A percentile compares a stretch with the other conserved stretches of the same genome.
These are phyloP conservation scores for Medicago ruthenica DNA, from an alignment of 306 rosid genomes.

Conservation along the genomic window DNA sequence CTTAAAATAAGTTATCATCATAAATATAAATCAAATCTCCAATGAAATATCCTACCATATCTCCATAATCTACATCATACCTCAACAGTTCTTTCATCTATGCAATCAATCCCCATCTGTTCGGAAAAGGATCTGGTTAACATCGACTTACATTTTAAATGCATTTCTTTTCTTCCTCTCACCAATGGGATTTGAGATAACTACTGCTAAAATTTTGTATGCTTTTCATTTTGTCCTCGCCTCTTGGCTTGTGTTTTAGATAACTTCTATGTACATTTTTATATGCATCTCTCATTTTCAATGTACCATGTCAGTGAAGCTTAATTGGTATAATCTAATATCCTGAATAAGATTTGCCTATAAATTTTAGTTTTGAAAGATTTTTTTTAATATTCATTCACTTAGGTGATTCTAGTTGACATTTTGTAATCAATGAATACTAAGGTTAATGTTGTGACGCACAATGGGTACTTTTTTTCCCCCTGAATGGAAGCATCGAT, in stretches of 20 bases:
- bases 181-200: too few relatives aligned
- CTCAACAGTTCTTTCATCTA: too few relatives aligned
- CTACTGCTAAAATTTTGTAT: neutral
- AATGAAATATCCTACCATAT: too few relatives aligned
- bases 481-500: slow-evolving; percentile 23
- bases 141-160: neutral
- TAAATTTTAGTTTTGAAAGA: neutral
- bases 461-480: neutral
- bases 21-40: neutral
- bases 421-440: neutral
- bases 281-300: slow-evolving; percentile 8
- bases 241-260: neutral
- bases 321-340: too few relatives aligned
- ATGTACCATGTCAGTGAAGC: too few relatives aligned
- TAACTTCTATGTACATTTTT: neutral
- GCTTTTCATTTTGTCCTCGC: neutral
- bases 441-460: neutral
- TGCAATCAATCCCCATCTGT: too few relatives aligned
- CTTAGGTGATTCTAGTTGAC: neutral
- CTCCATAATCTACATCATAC: too few relatives aligned
- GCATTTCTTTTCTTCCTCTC: neutral
- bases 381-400: neutral
- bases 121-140: neutral
- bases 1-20: neutral
- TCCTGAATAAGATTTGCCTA: neutral